Percentiles rank a stretch among this genome's conserved stretches.
Evolutionary conservation across 2,329 filamentous ascomycete genomes (phyloP).

Genomic region (Phyllosticta citribraziliensis): DNA sequence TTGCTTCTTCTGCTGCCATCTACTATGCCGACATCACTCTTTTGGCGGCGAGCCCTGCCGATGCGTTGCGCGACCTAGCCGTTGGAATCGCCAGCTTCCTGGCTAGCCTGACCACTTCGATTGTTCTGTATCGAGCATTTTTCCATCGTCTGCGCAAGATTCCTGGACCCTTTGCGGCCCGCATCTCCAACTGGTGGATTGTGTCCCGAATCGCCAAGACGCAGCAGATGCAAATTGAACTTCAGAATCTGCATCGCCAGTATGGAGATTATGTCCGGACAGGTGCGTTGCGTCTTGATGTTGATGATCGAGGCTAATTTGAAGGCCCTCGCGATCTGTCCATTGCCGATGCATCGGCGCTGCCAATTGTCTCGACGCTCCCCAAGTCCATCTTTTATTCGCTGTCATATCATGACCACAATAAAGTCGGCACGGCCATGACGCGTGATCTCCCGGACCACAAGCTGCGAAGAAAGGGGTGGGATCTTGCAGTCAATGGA

Average conservation of each 20-base stretch:
- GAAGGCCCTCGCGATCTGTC: slow-evolving; percentile 3
- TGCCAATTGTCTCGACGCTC: neutral
- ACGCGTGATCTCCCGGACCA: slow-evolving; percentile 23
- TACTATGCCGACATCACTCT: neutral
- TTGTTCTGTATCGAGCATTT: slow-evolving; percentile 21
- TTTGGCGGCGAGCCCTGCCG: neutral
- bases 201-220: neutral
- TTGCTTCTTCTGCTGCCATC: neutral
- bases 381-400: neutral
- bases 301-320: slow-evolving; percentile 21
- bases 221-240: slow-evolving; percentile 7
- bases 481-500: slow-evolving; percentile 25
- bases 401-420: slow-evolving; percentile 10
- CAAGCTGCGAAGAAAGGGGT: slow-evolving; percentile 20
- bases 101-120: neutral
- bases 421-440: slow-evolving; percentile 18
- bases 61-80: neutral
- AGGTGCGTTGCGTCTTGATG: slow-evolving; percentile 19
- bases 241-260: neutral
- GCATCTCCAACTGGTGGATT: slow-evolving; percentile 22
- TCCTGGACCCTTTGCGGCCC: slow-evolving; percentile 26
- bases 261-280: slow-evolving; percentile 10
- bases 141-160: slow-evolving; percentile 26
- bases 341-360: neutral
- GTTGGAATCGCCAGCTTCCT: neutral